Base-by-base conservation (phyloP, 2,329 filamentous ascomycete genomes). In the Lecanicillium sp. region DNA sequence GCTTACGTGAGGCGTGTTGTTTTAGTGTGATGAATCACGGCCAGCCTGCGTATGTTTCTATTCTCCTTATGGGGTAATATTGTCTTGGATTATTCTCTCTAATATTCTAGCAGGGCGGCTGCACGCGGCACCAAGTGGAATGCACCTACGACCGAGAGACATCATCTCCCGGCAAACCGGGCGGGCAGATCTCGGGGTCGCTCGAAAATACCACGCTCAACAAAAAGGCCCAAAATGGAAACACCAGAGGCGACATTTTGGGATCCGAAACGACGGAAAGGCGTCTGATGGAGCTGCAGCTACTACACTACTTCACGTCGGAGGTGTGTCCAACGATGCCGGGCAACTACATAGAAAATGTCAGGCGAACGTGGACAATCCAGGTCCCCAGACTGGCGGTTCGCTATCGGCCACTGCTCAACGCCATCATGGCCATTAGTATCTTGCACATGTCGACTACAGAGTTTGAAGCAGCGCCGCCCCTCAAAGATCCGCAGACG, bases 361-460 rank as follows among this genome's bases (percentile, higher is more conserved):
- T 50, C 10, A 40, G 36, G 8, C 29, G 44, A 6, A 46, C 41
- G 13, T 54, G 52, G 52, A 34, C 38, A 11, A 25, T 44, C 15
- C 34, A 48, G 12, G 46, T 52, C 2, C 49, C 50, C 3, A 42
- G 27, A 13, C 30, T 54, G 7, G 51, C 50, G 4, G 25, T 49
- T 11, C 37, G 43, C 15, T 46, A 52, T 22, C 46, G 53, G 27
- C 44, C 51, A 15, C 42, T 55, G 6, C 37, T 53, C 12, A 44
- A 45, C 30, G 42, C 45, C 30, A 47, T 54, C 12, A 46, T 54
- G 40, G 47, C 46, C 12, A 35, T 53, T 7, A 19, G 49, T 0
- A 37, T 49, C 17, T 46, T 48, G 17, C 45, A 49, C 17, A 38
- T 52, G 31, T 36, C 47, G 14, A 30, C 22, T 29, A 37, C 29